Base-by-base conservation (phyloP, 257 asterid genomes). In the Solanum gandarillasii region DNA sequence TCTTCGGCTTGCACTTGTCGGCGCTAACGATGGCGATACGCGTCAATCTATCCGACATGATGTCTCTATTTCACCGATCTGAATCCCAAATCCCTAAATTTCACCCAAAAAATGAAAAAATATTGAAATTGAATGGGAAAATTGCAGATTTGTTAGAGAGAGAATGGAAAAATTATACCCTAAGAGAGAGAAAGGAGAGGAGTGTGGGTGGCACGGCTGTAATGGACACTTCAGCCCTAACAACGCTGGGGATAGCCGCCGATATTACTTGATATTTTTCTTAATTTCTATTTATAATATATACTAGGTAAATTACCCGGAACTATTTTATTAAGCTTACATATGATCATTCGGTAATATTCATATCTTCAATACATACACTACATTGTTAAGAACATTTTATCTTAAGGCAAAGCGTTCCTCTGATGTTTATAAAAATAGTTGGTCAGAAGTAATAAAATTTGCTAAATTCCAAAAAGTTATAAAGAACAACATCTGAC, bases 1-100 rank as follows among this genome's bases (percentile, higher is more conserved):
- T 97, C 87, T 96, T 97, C 41, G 99, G 99, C 92, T 96, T 97
- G 90, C 99, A 97, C 95, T 93, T 96, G 86, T 97, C 99, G 86
- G 98, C 93, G 87, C 98, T 95, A 89, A 97, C 98, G 6, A 97
- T 96, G 65, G 99, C 99, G 29, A 97, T 95, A 94, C 98, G 99
- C 58, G 99, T 96, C 94, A 96, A 90, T 87, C 92, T 93, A 92
- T 95, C 98, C 92, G 96, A 60, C 98, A 96, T 96, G 94, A 95
- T 96, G 94, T 88, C 93, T 89, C 93, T 89, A 23, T 90, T 73
- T 48, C 83, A 38, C 74, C 75, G 48, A 65, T 84, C 83, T 52
- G 65, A 34, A 20, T 85, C 65, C 74, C 85, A 81, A 70, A 85
- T 82, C 88, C 16, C 75, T 67, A 48, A 83, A 13, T 29, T 39